Conservation (phyloP, 305 asterid species). For the Striga hermonthica region DNA sequence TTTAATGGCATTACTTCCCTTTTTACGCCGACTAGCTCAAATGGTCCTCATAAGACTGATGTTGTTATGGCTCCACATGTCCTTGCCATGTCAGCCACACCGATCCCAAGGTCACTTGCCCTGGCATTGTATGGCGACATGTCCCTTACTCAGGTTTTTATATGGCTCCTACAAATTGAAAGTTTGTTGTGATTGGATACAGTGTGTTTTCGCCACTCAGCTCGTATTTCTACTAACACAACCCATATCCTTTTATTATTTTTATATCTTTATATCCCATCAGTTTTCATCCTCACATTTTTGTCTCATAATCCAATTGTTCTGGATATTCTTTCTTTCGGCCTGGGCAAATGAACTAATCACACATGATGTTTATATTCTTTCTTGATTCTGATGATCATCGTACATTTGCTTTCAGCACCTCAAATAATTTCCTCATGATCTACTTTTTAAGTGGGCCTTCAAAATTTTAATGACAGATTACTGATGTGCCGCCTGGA, state of each 20-base stretch:
- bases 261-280: background rate
- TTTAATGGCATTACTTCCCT: slow-evolving; percentile 56
- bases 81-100: slow-evolving; percentile 96
- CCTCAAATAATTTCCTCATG: background rate
- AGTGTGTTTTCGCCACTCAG: too few relatives aligned
- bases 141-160: slow-evolving; percentile 85
- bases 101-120: slow-evolving; percentile 93
- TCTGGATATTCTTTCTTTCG: too few relatives aligned
- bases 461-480: slow-evolving; percentile 43
- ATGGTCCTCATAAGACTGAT: slow-evolving; percentile 41
- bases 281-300: background rate
- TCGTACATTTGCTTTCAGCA: too few relatives aligned
- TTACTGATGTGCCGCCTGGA: slow-evolving; percentile 91
- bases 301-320: too few relatives aligned
- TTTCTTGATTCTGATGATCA: too few relatives aligned
- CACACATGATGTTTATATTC: too few relatives aligned
- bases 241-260: too few relatives aligned
- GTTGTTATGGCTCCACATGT: slow-evolving; percentile 84
- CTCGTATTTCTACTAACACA: too few relatives aligned
- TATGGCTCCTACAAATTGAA: too few relatives aligned
- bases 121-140: slow-evolving; percentile 93
- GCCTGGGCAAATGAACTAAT: too few relatives aligned
- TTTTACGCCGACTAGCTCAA: slow-evolving; percentile 40
- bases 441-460: slow-evolving; percentile 12
- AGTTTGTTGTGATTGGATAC: too few relatives aligned